Percentiles rank a stretch among this genome's conserved stretches.
These are phyloP conservation scores for Yarrowia galli DNA, from an alignment of 1,139 yeast species.

Conservation along the genomic window DNA sequence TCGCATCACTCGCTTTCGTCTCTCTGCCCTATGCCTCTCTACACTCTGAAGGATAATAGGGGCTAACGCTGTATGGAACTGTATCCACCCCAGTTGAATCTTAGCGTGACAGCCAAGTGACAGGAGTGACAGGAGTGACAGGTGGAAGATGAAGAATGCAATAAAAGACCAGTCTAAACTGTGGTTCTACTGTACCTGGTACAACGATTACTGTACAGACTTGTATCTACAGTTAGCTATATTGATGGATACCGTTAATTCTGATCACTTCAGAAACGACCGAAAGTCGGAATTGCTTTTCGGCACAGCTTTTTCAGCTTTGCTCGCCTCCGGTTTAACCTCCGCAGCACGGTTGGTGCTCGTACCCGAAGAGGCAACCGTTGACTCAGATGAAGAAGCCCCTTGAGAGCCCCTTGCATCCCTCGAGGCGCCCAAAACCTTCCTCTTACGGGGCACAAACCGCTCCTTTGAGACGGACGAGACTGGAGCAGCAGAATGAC, in stretches of 20 bases:
- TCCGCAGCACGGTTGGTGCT: background rate
- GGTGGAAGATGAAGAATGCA: background rate
- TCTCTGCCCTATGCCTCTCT: too few relatives aligned
- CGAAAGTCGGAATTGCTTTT: constrained; percentile 24
- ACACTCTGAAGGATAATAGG: constrained; percentile 10
- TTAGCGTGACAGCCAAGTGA: background rate
- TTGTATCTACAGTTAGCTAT: too few relatives aligned
- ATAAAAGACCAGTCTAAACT: too few relatives aligned
- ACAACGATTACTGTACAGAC: too few relatives aligned
- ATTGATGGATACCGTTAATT: background rate
- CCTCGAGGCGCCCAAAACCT: constrained; percentile 26
- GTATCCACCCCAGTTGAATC: background rate
- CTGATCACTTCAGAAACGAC: constrained; percentile 23
- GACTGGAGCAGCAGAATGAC: background rate
- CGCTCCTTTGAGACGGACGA: constrained; percentile 15
- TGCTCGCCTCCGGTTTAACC: background rate
- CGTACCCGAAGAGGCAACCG: constrained; percentile 18
- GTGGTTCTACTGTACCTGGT: too few relatives aligned
- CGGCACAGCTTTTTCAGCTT: background rate
- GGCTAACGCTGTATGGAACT: constrained; percentile 6
- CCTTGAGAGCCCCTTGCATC: constrained; percentile 31
- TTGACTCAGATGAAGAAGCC: constrained; percentile 17
- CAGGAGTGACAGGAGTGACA: background rate
- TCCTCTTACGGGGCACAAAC: constrained; percentile 29
- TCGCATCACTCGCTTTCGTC: background rate